Evolutionary conservation across 2,329 filamentous ascomycete genomes (phyloP), one percentile per base, ranked within the genome.

Genomic region (Leptoxyphium fumago): DNA sequence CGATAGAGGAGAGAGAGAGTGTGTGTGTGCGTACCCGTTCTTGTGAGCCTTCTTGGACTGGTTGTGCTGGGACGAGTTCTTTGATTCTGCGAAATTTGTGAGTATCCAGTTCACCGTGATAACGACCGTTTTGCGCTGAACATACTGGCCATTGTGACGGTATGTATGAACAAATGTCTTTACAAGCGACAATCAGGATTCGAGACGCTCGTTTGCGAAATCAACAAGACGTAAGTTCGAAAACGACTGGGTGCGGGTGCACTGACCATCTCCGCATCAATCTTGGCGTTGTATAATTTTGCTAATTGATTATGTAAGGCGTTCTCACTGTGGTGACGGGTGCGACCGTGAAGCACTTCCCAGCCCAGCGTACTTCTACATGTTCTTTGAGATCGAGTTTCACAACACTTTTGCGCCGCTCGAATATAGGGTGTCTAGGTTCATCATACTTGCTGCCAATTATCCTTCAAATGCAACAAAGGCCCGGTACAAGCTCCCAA

Each of bases 31-130:
- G 63, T 82, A 95, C 89, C 91, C 91, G 78, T 98, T 98, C 69
- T 83, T 82, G 82, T 98, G 91, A 74, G 87, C 88, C 84, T 98
- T 98, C 77, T 84, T 84, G 70, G 78, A 80, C 81, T 91, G 84
- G 75, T 95, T 95, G 77, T 95, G 87, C 79, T 96, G 89, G 65
- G 89, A 95, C 75, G 86, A 93, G 82, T 96, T 96, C 87, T 96
- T 96, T 64, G 91, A 96, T 80, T 96, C 88, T 95, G 68, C 46
- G 44, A 43, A 44, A 26, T 39, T 47, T 26, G 21, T 26, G 32
- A 13, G 15, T 13, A 15, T 15, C 11, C 15, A 13, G 32, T 55
- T 45, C 55, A 51, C 46, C 41, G 21, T 38, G 14, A 41, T 29
- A 21, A 36, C 17, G 29, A 38, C 29, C 17, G 8, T 28, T 34